Evolutionary conservation across 73 alveolate species (phyloP), one percentile per base, ranked within the genome.

Genomic region (Blepharisma stoltei): DNA sequence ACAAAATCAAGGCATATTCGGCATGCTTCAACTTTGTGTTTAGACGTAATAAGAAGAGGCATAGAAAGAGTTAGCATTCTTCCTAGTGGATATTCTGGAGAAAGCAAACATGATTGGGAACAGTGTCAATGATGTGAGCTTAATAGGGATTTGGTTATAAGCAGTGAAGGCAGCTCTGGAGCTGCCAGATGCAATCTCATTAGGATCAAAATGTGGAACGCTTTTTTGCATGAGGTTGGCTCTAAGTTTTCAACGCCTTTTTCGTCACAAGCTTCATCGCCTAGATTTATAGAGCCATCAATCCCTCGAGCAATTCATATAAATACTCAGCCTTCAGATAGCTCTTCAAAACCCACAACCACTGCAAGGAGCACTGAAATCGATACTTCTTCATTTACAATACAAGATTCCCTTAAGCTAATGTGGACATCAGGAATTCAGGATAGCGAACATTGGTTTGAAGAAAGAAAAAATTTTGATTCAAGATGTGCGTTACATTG

Each of bases 401-500:
- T 43, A 14, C 25, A 14, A 18, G 79, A 69, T n/a, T 43, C n/a
- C n/a, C 71, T 69, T n/a, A 69, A 69, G 45, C n/a, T 38, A 5
- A 69, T 69, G 55, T 69, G 79, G 65, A 69, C 79, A 14, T 14
- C 55, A 9, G 55, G 65, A 80, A 7, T 69, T 14, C 32, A 14
- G 11, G 65, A 69, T 18, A 46, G 79, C 4, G 79, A 69, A 4
- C 11, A 43, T 69, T 69, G 79, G 79, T 69, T 69, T 5, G 55
- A 46, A 43, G 71, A 23, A 69, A 23, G 60, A 43, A 69, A 46
- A 44, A 25, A n/a, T 32, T 32, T 32, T 44, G 67, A 69, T 14
- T 53, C 79, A 18, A 69, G 79, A 69, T 37, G 79, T 69, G 69
- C 79, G 11, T 5, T 69, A 43, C 79, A 69, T 69, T 69, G 79